Evolutionary conservation across 768 basidiomycete genomes (phyloP).

Genomic region (Kwoniella sp.): DNA sequence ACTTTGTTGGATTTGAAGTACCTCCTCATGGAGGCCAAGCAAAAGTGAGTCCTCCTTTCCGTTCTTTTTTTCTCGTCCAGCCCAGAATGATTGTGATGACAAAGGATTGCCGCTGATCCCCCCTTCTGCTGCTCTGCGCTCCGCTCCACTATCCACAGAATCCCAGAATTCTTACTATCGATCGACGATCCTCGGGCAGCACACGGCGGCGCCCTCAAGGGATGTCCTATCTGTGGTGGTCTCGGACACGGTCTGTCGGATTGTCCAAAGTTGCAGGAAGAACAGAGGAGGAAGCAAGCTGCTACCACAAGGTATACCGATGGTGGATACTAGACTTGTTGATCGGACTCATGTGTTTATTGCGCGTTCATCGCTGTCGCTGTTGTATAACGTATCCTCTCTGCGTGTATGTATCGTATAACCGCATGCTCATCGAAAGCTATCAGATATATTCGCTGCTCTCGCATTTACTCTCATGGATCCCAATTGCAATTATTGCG

Average conservation of each 20-base stretch:
- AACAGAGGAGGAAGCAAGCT: conserved; percentile 85
- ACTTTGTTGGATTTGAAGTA: conserved; percentile 96
- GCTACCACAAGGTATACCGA: conserved; percentile 73
- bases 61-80: neutral
- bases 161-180: conserved; percentile 85
- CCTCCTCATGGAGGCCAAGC: conserved; percentile 92
- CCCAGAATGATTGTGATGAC: neutral
- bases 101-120: neutral
- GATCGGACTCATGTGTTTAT: neutral
- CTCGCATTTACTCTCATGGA: too few relatives aligned
- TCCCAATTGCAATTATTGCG: too few relatives aligned
- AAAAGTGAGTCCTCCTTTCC: conserved; percentile 67
- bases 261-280: conserved; percentile 95
- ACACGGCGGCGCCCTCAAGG: conserved; percentile 75
- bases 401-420: too few relatives aligned
- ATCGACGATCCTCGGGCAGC: conserved; percentile 87
- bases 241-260: conserved; percentile 92
- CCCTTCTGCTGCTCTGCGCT: neutral
- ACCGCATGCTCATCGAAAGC: too few relatives aligned
- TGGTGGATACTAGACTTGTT: conserved; percentile 56
- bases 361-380: too few relatives aligned
- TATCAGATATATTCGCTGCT: too few relatives aligned
- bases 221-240: conserved; percentile 96
- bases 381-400: too few relatives aligned
- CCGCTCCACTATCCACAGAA: too few relatives aligned